Evolutionary conservation across 2,329 filamentous ascomycete species (phyloP), one percentile per base, ranked within the genome.

Genomic region (Fusarium sp.): DNA sequence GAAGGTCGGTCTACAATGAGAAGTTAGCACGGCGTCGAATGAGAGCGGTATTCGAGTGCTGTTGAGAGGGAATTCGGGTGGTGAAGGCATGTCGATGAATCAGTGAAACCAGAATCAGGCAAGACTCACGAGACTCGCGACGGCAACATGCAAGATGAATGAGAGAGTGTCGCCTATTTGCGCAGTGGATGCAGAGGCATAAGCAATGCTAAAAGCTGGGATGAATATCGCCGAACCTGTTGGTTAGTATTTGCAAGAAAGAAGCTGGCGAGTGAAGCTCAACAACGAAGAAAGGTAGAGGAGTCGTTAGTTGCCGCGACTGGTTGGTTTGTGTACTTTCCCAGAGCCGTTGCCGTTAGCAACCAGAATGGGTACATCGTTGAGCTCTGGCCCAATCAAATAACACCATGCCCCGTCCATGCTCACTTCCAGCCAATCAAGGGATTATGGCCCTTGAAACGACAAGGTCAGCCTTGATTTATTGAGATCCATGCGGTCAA

Each of bases 241-340:
- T 45, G 56, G 62, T 74, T 72, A 75, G 72, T 75, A 73, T 62
- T 62, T 70, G 67, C 54, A 54, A 62, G 52, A 54, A 58, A 51
- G 42, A 62, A 69, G 57, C 57, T 54, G 56, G 36, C 44, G 55
- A 51, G 57, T 59, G 68, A 71, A 52, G 57, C 69, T 62, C 61
- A 45, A 44, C 52, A 14, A 54, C 55, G 63, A 60, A 57, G 63
- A 61, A 62, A 58, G 53, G 54, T 52, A 52, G 50, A 57, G 64
- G 53, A 62, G 36, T 56, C 55, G 59, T 57, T 55, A 57, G 69
- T 62, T 61, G 50, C 60, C 43, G 51, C 71, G 62, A 62, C 67
- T 50, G 63, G 54, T 73, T 11, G 70, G 70, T 78, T 79, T 79
- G 77, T 79, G 76, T 79, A 79, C 75, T 77, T 79, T 76, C 62